Conservation (phyloP, 1,284 basidiomycete genomes). For the Moesziomyces globuligerus region DNA sequence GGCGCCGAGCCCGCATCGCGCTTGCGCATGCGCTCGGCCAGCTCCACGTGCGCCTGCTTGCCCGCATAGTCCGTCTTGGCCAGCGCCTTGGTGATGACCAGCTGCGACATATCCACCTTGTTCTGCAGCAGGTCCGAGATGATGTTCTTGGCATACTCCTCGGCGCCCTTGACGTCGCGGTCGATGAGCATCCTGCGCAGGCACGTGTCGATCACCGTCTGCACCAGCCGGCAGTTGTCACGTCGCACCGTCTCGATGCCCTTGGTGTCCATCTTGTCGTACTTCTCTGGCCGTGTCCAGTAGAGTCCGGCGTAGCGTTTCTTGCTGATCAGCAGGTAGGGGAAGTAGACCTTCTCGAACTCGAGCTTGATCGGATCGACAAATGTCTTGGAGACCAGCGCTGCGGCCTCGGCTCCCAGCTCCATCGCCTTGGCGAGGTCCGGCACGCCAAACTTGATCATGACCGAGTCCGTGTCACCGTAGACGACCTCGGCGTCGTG, state of each 20-base stretch:
- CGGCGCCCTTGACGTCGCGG: conserved; percentile 66
- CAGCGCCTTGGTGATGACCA: conserved; percentile 66
- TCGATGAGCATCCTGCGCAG: conserved; percentile 67
- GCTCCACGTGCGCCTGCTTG: conserved; percentile 66
- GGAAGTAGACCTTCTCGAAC: conserved; percentile 67
- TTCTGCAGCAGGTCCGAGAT: conserved; percentile 67
- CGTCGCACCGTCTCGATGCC: conserved; percentile 67
- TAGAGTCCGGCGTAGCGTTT: conserved; percentile 67
- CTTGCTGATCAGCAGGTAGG: conserved; percentile 67
- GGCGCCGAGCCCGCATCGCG: conserved; percentile 66
- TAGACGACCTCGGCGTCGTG: conserved; percentile 66
- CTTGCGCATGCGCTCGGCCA: conserved; percentile 66
- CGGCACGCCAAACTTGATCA: conserved; percentile 66
- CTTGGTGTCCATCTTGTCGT: conserved; percentile 68
- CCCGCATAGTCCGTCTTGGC: conserved; percentile 66
- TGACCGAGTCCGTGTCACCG: conserved; percentile 67
- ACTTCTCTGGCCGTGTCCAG: conserved; percentile 63
- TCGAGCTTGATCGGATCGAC: conserved; percentile 66
- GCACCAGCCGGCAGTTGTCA: conserved; percentile 67
- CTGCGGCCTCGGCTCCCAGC: conserved; percentile 86
- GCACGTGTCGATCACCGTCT: conserved; percentile 67
- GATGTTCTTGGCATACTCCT: conserved; percentile 64
- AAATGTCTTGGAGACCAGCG: conserved; percentile 74
- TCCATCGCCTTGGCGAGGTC: conserved; percentile 63
- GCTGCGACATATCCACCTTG: conserved; percentile 67